Base-by-base conservation (phyloP, 176 grass and related monocot species). In the Eleusine coracana region DNA sequence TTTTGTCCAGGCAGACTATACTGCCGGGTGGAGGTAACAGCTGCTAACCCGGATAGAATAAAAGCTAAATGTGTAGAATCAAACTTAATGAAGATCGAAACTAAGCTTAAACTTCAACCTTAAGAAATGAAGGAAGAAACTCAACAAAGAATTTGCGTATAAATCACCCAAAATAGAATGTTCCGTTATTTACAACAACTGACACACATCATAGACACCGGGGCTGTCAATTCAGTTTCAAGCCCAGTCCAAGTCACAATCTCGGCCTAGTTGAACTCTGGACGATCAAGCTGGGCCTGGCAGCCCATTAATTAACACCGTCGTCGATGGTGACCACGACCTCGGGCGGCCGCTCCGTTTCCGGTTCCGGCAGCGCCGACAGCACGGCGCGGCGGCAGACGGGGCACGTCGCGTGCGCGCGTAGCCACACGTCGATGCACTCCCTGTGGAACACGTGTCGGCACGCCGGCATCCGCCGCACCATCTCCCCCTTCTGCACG, bases 381-480 rank as follows among this genome's bases (percentile, higher is more conserved):
- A 82, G 48, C 0, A 76, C 46, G 58, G 18, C 63, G 48, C 49
- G 80, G 44, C 88, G 74, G 78, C 92, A 94, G 42, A 91, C 62
- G 1, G 92, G 92, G 58, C 89, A 94, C 29, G 86, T 79, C 36
- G 75, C 60, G 65, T 79, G 80, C 50, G 40, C 62, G 16, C 4
- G 61, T 7, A 91, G 78, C 88, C 92, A 91, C 67, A 4, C 37
- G 38, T 88, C 86, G 31, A 91, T 81, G 75, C 92, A 94, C 68
- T 69, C 23, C 3, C 4, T n/a, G 75, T 94, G 92, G 73, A 94
- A 94, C 13, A 86, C 52, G 70, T 94, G 86, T n/a, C 4, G 20
- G 83, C 88, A 94, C 21, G 31, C 66, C n/a, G 88, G 86, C 69
- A 94, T 68, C 63, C 23, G 48, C 69, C 76, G 62, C 52, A 85